phyloP scores from a whole-genome alignment of 164 flowering plant genomes.

The Piper longum region DNA sequence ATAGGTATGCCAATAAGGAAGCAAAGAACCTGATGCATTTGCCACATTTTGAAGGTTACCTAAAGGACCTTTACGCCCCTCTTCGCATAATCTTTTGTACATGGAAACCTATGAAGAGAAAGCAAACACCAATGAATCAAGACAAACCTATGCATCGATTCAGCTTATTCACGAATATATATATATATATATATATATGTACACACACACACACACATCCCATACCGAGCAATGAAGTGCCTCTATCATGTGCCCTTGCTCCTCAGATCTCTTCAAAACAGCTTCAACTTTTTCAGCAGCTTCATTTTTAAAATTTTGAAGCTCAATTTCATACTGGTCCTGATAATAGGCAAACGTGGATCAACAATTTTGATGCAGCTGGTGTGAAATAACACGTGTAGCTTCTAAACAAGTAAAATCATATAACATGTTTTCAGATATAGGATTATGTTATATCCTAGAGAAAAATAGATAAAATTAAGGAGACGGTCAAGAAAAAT shows the following conservation, averaged over 20 bases:
- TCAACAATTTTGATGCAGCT: neutral
- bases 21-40: slow-evolving; percentile 30
- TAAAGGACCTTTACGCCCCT: slow-evolving; percentile 48
- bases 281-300: slow-evolving; percentile 69
- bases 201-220: too few relatives aligned
- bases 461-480: too few relatives aligned
- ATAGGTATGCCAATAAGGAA: neutral
- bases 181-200: too few relatives aligned
- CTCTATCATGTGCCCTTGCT: slow-evolving; percentile 83
- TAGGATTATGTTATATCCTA: too few relatives aligned
- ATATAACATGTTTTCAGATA: too few relatives aligned
- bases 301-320: slow-evolving; percentile 48
- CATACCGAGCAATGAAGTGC: slow-evolving; percentile 72
- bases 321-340: slow-evolving; percentile 61
- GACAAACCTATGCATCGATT: too few relatives aligned
- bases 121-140: neutral
- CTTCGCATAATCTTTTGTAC: slow-evolving; percentile 91
- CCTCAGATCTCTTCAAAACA: slow-evolving; percentile 66
- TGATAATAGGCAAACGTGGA: slow-evolving; percentile 13
- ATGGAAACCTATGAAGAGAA: slow-evolving; percentile 57
- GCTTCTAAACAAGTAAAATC: too few relatives aligned
- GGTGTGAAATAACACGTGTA: too few relatives aligned
- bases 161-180: too few relatives aligned
- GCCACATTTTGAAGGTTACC: slow-evolving; percentile 25
- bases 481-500: too few relatives aligned